These are phyloP conservation scores for Tetracentron sinense DNA, from an alignment of 164 flowering plant species.

Conservation along the genomic window DNA sequence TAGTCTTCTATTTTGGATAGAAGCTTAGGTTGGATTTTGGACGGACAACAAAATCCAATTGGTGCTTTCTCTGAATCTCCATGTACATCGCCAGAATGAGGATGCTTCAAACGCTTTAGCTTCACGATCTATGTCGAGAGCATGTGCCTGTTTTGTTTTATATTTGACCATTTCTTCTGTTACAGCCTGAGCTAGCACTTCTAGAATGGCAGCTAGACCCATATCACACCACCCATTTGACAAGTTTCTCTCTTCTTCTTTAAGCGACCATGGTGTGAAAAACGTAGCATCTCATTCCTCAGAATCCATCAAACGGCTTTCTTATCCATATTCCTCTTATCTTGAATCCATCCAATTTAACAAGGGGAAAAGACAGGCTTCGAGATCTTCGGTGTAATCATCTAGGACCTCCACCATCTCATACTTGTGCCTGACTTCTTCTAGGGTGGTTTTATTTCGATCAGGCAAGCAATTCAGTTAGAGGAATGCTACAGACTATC, in stretches of 20 bases:
- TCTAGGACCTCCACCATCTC: slow-evolving; percentile 92
- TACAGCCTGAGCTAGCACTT: slow-evolving; percentile 53
- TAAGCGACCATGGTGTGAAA: slow-evolving; percentile 80
- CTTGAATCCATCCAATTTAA: slow-evolving; percentile 66
- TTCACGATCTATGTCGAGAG: no score
- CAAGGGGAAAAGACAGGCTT: slow-evolving; percentile 60
- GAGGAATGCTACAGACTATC: no score
- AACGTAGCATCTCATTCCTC: slow-evolving; percentile 74
- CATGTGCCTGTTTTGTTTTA: no score
- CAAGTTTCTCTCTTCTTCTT: slow-evolving; percentile 42
- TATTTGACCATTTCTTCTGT: slow-evolving; percentile 24
- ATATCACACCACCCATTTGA: slow-evolving; percentile 90
- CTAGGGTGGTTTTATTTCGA: slow-evolving; percentile 66
- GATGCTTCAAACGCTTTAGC: no score
- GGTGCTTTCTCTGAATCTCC: no score
- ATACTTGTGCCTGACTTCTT: slow-evolving; percentile 63
- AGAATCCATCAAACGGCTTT: slow-evolving; percentile 60
- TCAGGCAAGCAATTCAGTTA: slow-evolving; percentile 78
- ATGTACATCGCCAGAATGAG: no score
- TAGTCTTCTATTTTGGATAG: no score
- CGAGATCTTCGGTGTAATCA: slow-evolving; percentile 65
- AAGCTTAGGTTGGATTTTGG: no score
- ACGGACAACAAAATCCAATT: no score
- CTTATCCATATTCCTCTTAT: slow-evolving; percentile 38
- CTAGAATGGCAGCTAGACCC: slow-evolving; percentile 97